These are phyloP conservation scores for Pouteria campechiana DNA, from an alignment of 179 eudicot genomes.

Conservation along the genomic window DNA sequence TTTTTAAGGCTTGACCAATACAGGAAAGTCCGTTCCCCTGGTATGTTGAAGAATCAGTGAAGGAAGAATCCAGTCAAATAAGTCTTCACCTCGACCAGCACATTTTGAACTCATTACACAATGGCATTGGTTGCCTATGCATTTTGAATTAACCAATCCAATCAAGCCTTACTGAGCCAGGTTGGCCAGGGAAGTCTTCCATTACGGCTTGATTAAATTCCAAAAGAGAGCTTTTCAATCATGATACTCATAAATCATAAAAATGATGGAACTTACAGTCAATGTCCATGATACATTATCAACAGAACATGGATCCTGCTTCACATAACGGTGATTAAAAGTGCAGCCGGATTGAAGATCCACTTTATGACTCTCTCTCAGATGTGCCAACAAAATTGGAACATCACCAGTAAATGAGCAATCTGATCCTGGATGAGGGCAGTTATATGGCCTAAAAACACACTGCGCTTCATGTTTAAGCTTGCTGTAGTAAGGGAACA, in stretches of 20 bases:
- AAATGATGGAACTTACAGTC: slow-evolving; percentile 15
- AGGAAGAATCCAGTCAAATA: too few relatives aligned
- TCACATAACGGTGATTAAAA: slow-evolving; percentile 42
- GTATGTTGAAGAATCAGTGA: too few relatives aligned
- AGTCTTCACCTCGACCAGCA: too few relatives aligned
- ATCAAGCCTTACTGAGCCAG: too few relatives aligned
- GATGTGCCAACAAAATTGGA: slow-evolving; percentile 25
- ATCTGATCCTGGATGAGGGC: slow-evolving; percentile 42
- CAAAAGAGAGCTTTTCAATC: too few relatives aligned
- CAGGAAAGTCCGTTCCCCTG: too few relatives aligned
- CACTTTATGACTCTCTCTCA: slow-evolving; percentile 35
- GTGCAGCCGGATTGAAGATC: slow-evolving; percentile 38
- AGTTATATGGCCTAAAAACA: slow-evolving; percentile 27
- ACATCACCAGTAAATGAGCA: slow-evolving; percentile 33
- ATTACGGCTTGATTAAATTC: too few relatives aligned
- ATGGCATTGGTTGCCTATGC: too few relatives aligned
- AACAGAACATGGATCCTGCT: slow-evolving; percentile 31
- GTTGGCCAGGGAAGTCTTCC: too few relatives aligned
- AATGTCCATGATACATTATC: slow-evolving; percentile 39
- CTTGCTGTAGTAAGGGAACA: slow-evolving; percentile 34
- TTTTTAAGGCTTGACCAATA: too few relatives aligned
- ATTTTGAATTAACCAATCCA: too few relatives aligned
- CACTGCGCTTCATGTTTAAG: slow-evolving; percentile 32
- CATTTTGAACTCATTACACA: too few relatives aligned
- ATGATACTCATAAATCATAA: neutral